Evolutionary conservation across 1,284 basidiomycete genomes (phyloP).

Genomic region (Sanguinoderma infundibulare): DNA sequence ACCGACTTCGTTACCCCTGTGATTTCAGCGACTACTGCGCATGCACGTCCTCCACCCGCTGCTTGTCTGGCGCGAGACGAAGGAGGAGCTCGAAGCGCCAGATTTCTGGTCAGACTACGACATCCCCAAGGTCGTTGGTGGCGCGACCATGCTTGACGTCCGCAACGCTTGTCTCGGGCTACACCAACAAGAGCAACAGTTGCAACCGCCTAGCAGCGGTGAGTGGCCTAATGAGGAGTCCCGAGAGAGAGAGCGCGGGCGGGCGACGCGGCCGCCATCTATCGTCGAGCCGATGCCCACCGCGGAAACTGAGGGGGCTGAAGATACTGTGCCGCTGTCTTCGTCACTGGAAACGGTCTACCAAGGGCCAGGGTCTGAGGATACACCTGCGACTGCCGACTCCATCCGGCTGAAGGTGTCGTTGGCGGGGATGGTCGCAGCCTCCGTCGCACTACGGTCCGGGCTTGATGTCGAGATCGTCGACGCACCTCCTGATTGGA

Average conservation of each 20-base stretch:
- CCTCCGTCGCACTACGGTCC: slow-evolving; percentile 71
- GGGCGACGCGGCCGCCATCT: slow-evolving; percentile 5
- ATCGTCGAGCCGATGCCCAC: not conserved
- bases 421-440: slow-evolving; percentile 71
- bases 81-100: slow-evolving; percentile 63
- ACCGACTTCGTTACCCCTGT: slow-evolving; percentile 2
- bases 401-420: slow-evolving; percentile 49
- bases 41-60: slow-evolving; percentile 76
- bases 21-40: slow-evolving; percentile 66
- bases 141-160: slow-evolving; percentile 73
- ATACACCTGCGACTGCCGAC: slow-evolving; percentile 22
- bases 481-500: slow-evolving; percentile 30
- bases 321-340: slow-evolving; percentile 26
- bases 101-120: slow-evolving; percentile 73
- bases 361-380: not conserved
- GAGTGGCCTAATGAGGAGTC: not conserved
- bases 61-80: slow-evolving; percentile 68
- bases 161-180: slow-evolving; percentile 51
- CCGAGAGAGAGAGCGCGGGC: not conserved
- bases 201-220: not conserved
- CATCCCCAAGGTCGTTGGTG: slow-evolving; percentile 69
- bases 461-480: slow-evolving; percentile 63
- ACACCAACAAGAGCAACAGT: slow-evolving; percentile 11
- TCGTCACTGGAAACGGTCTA: slow-evolving; percentile 21
- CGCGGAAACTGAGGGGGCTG: not conserved